These are phyloP conservation scores for Aspergillus cavernicola DNA, from an alignment of 495 filamentous ascomycete genomes.

Conservation along the genomic window DNA sequence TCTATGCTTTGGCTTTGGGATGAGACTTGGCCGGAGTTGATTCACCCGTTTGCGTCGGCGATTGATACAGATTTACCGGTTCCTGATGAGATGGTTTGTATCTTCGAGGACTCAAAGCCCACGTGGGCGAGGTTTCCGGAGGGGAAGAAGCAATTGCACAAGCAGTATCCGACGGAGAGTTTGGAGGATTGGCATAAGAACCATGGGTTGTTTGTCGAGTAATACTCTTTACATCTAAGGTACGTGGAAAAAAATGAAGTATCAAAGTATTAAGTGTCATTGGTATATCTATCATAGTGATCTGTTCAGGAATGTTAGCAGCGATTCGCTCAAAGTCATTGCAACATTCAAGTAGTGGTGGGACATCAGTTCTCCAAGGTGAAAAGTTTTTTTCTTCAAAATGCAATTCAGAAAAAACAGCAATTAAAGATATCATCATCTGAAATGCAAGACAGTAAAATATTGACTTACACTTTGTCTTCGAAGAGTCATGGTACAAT, in stretches of 20 bases:
- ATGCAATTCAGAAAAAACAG: slow-evolving; percentile 74
- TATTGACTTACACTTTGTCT: slow-evolving; percentile 26
- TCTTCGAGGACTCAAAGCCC: slow-evolving; percentile 46
- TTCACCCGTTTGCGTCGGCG: slow-evolving; percentile 55
- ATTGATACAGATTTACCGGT: slow-evolving; percentile 51
- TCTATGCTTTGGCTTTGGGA: slow-evolving; percentile 51
- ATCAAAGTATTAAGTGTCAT: neutral
- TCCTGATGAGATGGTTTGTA: slow-evolving; percentile 52
- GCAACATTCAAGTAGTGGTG: slow-evolving; percentile 10
- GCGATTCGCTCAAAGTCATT: slow-evolving; percentile 15
- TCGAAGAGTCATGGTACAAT: slow-evolving; percentile 5
- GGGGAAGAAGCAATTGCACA: slow-evolving; percentile 46
- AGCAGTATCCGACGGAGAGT: slow-evolving; percentile 39
- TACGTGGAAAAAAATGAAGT: neutral
- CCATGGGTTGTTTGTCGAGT: slow-evolving; percentile 30
- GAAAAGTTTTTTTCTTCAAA: slow-evolving; percentile 71
- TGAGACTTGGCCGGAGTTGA: slow-evolving; percentile 50
- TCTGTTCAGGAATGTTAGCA: slow-evolving; percentile 10
- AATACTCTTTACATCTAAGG: neutral
- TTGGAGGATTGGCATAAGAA: slow-evolving; percentile 54
- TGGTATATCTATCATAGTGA: neutral
- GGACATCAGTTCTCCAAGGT: slow-evolving; percentile 92
- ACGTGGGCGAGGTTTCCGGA: slow-evolving; percentile 50
- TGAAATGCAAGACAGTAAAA: slow-evolving; percentile 16
- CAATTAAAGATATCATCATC: slow-evolving; percentile 73